phyloP scores from a whole-genome alignment of 75 land plant species.

The Cupressus sempervirens region DNA sequence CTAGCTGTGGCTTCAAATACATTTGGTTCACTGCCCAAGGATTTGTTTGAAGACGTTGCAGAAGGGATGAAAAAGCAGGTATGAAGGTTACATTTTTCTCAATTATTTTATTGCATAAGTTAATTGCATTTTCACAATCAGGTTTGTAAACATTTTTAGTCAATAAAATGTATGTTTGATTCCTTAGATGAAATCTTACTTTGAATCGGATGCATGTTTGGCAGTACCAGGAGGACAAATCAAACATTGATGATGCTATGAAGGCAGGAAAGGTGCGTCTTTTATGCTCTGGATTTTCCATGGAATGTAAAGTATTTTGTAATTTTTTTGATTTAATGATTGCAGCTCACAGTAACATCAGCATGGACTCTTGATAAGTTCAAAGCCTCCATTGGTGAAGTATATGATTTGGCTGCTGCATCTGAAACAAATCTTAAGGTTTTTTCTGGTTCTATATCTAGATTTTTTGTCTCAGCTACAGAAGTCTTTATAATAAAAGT shows the following conservation, averaged over 20 bases:
- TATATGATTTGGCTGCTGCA: slow-evolving; percentile 38
- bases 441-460: slow-evolving; percentile 13
- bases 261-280: slow-evolving; percentile 60
- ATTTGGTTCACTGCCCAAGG: slow-evolving; percentile 89
- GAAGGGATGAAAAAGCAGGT: slow-evolving; percentile 89
- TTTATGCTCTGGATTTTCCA: background rate
- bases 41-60: slow-evolving; percentile 83
- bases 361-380: slow-evolving; percentile 72
- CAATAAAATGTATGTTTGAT: background rate
- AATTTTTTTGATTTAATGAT: background rate
- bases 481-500: background rate
- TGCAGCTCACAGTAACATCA: slow-evolving; percentile 56
- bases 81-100: background rate
- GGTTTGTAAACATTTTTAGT: background rate
- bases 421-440: slow-evolving; percentile 87
- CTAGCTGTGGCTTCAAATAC: slow-evolving; percentile 72
- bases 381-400: slow-evolving; percentile 62
- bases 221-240: slow-evolving; percentile 89
- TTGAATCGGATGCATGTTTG: slow-evolving; percentile 11
- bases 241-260: slow-evolving; percentile 66
- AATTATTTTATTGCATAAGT: background rate
- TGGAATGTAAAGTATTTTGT: background rate
- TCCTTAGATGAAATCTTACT: background rate
- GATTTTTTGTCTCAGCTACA: background rate
- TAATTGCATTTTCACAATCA: background rate